These are phyloP conservation scores for Nicotiana sylvestris DNA, from an alignment of 257 asterid genomes.

Conservation along the genomic window DNA sequence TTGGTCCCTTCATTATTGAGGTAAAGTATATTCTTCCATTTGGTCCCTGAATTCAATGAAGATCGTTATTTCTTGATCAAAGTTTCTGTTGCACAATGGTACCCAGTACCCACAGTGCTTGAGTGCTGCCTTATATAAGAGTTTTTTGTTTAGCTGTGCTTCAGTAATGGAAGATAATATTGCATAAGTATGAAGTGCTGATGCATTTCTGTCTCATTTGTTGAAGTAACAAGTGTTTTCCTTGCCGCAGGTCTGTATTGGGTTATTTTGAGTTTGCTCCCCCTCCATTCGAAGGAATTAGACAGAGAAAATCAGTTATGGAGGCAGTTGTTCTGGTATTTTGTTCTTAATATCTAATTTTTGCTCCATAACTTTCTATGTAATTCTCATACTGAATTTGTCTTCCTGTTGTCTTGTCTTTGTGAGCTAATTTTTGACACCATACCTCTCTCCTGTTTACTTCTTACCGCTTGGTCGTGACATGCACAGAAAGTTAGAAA, in stretches of 20 bases:
- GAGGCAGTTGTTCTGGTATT: slow-evolving; percentile 43
- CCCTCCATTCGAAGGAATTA: slow-evolving; percentile 81
- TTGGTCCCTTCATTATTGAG: slow-evolving; percentile 59
- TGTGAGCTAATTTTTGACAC: not conserved
- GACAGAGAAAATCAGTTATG: slow-evolving; percentile 29
- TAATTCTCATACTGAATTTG: not conserved
- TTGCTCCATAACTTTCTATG: not conserved
- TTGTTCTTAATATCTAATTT: slow-evolving; percentile 2
- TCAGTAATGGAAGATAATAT: not conserved
- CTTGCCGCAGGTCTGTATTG: slow-evolving; percentile 55
- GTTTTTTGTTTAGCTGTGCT: not conserved
- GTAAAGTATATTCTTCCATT: slow-evolving; percentile 31
- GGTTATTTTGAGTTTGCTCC: slow-evolving; percentile 73
- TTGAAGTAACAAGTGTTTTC: slow-evolving; percentile 9
- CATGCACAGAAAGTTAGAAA: not conserved
- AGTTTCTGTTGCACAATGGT: not conserved
- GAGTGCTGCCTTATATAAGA: not conserved
- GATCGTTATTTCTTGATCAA: not conserved
- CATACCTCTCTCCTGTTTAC: not conserved
- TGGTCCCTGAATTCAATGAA: not conserved
- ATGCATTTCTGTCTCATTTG: not conserved
- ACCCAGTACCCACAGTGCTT: not conserved
- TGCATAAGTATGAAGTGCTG: not conserved
- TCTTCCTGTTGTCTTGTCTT: not conserved
- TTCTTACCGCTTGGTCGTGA: not conserved